A percentile compares a stretch with the other conserved stretches of the same genome.
Conservation (phyloP, 495 filamentous ascomycete species). For the Hypoxylon fuscum region DNA sequence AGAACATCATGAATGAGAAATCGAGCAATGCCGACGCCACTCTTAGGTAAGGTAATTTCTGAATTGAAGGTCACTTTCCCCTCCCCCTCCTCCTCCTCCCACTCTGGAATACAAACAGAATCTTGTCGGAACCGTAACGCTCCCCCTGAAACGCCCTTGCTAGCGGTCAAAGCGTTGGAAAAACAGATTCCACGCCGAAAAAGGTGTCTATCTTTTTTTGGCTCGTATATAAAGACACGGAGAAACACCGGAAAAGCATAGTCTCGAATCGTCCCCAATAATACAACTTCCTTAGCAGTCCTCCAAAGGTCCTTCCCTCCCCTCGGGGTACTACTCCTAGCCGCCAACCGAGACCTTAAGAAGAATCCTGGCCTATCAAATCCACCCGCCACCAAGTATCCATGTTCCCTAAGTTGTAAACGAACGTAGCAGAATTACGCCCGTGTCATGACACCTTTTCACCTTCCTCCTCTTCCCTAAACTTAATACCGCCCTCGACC, state of each 20-base stretch:
- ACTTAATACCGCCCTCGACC: conserved; percentile 74
- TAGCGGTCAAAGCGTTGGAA: conserved; percentile 9
- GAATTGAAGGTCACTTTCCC: conserved; percentile 13
- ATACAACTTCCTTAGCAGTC: no score
- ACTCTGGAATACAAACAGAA: conserved; percentile 23
- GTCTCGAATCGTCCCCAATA: conserved; percentile 31
- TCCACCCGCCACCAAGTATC: no score
- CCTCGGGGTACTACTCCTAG: neutral
- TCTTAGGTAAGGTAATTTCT: conserved; percentile 15
- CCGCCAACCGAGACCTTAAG: conserved; percentile 1
- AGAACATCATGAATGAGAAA: no score
- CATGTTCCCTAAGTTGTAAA: conserved; percentile 4
- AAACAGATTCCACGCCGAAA: conserved; percentile 3
- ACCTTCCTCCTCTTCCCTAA: conserved; percentile 70
- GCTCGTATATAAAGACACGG: conserved; percentile 19
- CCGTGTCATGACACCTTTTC: conserved; percentile 55
- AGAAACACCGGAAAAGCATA: conserved; percentile 26
- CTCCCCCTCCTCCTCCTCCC: conserved; percentile 1
- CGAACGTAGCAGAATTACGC: conserved; percentile 1
- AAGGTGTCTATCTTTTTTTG: conserved; percentile 16
- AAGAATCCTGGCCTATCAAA: no score
- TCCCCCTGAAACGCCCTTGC: conserved; percentile 25
- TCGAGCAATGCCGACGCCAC: neutral
- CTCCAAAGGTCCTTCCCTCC: no score
- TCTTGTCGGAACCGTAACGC: conserved; percentile 11